A percentile compares a stretch with the other conserved stretches of the same genome.
These are phyloP conservation scores for Plenodomus tracheiphilus DNA, from an alignment of 2,329 filamentous ascomycete species.

Conservation along the genomic window DNA sequence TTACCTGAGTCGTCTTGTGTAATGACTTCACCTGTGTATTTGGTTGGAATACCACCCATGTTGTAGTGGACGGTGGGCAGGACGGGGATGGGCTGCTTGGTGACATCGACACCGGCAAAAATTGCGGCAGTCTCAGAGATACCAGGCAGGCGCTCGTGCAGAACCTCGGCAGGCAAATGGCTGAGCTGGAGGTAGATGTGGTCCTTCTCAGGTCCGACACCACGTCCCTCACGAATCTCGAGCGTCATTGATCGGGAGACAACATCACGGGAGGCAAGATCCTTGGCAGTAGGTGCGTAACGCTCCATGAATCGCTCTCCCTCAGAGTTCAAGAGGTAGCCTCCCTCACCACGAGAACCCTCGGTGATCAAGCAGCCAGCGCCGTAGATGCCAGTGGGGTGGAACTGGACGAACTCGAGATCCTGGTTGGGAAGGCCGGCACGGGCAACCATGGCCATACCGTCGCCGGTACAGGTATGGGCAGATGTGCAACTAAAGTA, in stretches of 20 bases:
- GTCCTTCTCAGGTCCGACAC: conserved; percentile 95
- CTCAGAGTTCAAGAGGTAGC: conserved; percentile 95
- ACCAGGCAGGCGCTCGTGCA: conserved; percentile 94
- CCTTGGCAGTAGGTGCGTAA: conserved; percentile 96
- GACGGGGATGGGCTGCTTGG: conserved; percentile 95
- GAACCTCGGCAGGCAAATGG: conserved; percentile 87
- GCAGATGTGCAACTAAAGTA: conserved; percentile 99
- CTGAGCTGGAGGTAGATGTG: conserved; percentile 98
- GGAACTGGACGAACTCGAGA: conserved; percentile 99
- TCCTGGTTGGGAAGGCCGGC: conserved; percentile 98
- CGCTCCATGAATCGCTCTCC: conserved; percentile 99
- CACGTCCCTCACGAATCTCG: conserved; percentile 95
- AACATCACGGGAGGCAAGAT: conserved; percentile 93
- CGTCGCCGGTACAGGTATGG: conserved; percentile 97
- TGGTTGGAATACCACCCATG: conserved; percentile 98
- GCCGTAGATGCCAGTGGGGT: conserved; percentile 98
- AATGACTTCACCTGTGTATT: conserved; percentile 94
- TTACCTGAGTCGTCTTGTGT: conserved; percentile 83
- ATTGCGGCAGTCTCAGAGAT: conserved; percentile 98
- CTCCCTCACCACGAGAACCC: conserved; percentile 96
- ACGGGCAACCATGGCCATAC: conserved; percentile 98
- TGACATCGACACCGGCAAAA: conserved; percentile 95
- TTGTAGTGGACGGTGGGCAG: conserved; percentile 98
- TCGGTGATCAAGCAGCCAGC: conserved; percentile 95
- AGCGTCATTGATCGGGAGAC: conserved; percentile 98